Evolutionary conservation across 129 eudicot species (phyloP), one percentile per base, ranked within the genome.

Genomic region (Tanacetum coccineum): DNA sequence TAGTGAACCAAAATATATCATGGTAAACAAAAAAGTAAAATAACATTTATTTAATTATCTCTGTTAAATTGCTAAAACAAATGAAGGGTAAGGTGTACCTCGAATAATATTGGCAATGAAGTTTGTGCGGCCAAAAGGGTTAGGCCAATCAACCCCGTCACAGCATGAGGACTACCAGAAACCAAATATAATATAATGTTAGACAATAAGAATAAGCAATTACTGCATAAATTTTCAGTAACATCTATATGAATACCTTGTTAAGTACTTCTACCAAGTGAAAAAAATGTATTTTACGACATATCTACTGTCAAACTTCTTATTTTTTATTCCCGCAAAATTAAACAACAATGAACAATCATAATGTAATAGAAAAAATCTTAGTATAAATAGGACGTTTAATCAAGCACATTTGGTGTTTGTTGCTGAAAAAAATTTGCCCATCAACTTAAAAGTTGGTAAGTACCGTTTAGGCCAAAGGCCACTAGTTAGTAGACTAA

Each of bases 91-190:
- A 36, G 14, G 22, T 58, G 62, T 74, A 93, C 98, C 98, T 93
- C 96, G 48, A 93, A 93, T 64, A 93, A 59, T 59, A 89, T 40
- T 50, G 98, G 96, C 69, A 93, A 70, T 42, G 83, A 68, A 26
- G 96, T 82, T 56, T 93, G 98, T 40, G 85, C 13, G 26, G 92
- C 88, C 74, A 93, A 73, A 62, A 93, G 95, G 28, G 95, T 66
- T 19, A 92, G 86, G 62, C 96, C 98, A 20, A 88, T 88, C 52
- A 92, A 19, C 9, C 96, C 98, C 5, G 98, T 86, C 53, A 86
- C 82, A 64, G 98, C 98, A 84, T 93, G 98, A 71, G 98, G 98
- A 75, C 98, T 93, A 81, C 87, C 76, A 70, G 67, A 36, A 45
- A 79, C 36, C 77, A 62, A 32, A 22, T 46, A 58, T 3, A 17